phyloP scores from a whole-genome alignment of 345 rosid species.

The Hypericum perforatum region DNA sequence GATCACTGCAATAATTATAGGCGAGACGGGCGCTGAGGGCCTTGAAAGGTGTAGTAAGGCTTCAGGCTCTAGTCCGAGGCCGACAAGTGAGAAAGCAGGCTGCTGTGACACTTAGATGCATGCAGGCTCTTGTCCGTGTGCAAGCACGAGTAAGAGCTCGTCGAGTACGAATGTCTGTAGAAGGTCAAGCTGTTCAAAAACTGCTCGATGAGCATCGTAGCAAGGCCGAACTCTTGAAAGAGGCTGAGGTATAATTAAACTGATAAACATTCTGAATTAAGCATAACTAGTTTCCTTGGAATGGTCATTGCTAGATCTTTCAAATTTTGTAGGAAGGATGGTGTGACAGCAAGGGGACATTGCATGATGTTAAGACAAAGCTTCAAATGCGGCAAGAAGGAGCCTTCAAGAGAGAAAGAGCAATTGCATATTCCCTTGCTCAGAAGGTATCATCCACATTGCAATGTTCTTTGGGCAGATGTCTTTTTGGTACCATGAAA shows the following conservation, averaged over 20 bases:
- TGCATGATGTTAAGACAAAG: constrained; percentile 57
- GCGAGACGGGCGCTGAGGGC: constrained; percentile 89
- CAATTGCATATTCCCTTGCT: constrained; percentile 73
- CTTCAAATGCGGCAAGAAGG: constrained; percentile 85
- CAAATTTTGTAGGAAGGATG: constrained; percentile 63
- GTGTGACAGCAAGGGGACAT: constrained; percentile 92
- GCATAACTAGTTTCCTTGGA: not conserved
- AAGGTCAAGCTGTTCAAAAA: constrained; percentile 84
- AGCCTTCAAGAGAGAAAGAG: constrained; percentile 83
- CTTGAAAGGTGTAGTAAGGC: constrained; percentile 82
- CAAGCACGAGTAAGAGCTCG: constrained; percentile 95
- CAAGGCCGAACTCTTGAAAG: constrained; percentile 58
- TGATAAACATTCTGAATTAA: too few relatives aligned
- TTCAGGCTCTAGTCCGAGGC: constrained; percentile 90
- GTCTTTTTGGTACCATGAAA: not conserved
- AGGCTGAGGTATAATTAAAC: constrained; percentile 52
- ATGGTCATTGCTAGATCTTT: not conserved
- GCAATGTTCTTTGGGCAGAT: not conserved
- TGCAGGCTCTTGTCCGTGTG: constrained; percentile 97
- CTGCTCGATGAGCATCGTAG: constrained; percentile 46
- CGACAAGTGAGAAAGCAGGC: constrained; percentile 96
- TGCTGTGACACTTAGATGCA: constrained; percentile 84
- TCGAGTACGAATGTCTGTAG: constrained; percentile 68
- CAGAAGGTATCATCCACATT: constrained; percentile 47
- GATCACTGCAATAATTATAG: constrained; percentile 20